A percentile compares a stretch with the other conserved stretches of the same genome.
Evolutionary conservation across 176 grass and related monocot genomes (phyloP).

Genomic region (Alloteropsis semialata): DNA sequence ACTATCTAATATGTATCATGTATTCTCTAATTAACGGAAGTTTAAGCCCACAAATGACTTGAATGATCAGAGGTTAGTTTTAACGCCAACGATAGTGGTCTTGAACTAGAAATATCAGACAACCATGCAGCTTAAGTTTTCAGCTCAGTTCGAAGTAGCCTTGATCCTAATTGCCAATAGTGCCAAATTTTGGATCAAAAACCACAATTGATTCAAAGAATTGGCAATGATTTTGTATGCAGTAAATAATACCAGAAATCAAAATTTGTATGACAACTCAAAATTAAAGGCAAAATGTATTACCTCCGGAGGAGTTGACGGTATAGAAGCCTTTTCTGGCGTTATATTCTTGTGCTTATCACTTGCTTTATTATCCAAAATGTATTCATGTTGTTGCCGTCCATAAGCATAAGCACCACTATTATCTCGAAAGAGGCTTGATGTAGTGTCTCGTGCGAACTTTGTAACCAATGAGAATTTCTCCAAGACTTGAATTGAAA

Average conservation of each 20-base stretch:
- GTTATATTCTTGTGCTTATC: constrained; percentile 49
- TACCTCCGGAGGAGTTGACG: constrained; percentile 72
- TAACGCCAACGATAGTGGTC: background rate
- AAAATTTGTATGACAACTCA: background rate
- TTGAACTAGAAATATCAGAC: constrained; percentile 13
- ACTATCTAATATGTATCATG: background rate
- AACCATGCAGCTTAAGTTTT: constrained; percentile 15
- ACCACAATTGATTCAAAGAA: background rate
- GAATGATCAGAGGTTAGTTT: background rate
- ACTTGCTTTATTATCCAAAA: constrained; percentile 39
- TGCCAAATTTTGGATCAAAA: constrained; percentile 23
- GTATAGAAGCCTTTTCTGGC: constrained; percentile 36
- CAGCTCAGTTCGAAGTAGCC: too few relatives aligned
- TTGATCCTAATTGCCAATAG: too few relatives aligned
- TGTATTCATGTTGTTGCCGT: constrained; percentile 46
- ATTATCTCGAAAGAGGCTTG: constrained; percentile 70
- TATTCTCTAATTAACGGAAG: background rate
- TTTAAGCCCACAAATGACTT: background rate
- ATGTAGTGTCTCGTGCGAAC: constrained; percentile 92
- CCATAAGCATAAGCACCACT: constrained; percentile 56
- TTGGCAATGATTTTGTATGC: background rate
- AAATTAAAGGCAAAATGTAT: constrained; percentile 18
- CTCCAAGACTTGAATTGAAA: constrained; percentile 92
- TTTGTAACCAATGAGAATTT: constrained; percentile 97
- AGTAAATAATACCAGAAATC: constrained; percentile 2